Percentiles rank a stretch among this genome's conserved stretches.
Evolutionary conservation across 2,329 filamentous ascomycete genomes (phyloP).

Genomic region (Beauveria medogensis): DNA sequence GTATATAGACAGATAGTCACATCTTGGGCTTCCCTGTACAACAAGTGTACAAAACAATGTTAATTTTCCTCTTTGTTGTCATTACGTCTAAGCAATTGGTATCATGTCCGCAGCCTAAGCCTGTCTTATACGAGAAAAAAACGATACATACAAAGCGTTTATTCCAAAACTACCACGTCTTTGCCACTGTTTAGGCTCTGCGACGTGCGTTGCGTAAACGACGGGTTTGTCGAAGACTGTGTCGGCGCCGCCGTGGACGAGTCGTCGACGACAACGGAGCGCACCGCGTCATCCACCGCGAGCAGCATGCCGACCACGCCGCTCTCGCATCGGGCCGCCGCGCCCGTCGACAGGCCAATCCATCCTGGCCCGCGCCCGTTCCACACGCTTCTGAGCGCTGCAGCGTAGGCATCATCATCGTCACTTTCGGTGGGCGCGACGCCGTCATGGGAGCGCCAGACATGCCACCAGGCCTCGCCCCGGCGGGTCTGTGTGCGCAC

Average conservation of each 20-base stretch:
- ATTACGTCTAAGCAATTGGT: slow-evolving; percentile 5
- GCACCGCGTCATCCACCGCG: slow-evolving; percentile 39
- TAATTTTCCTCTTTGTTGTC: background rate
- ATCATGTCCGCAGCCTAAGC: background rate
- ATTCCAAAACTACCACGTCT: slow-evolving; percentile 11
- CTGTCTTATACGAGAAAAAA: background rate
- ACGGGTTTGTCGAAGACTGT: background rate
- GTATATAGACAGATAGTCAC: background rate
- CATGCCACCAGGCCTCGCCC: slow-evolving; percentile 43
- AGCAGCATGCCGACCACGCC: slow-evolving; percentile 39
- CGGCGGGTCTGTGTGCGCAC: slow-evolving; percentile 41
- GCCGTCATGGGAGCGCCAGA: slow-evolving; percentile 28
- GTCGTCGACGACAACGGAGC: slow-evolving; percentile 19
- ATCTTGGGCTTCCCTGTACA: background rate
- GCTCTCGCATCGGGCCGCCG: slow-evolving; percentile 32
- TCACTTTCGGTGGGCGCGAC: background rate
- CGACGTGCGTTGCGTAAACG: background rate
- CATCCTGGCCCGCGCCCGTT: slow-evolving; percentile 35
- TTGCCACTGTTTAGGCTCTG: background rate
- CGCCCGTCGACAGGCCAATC: slow-evolving; percentile 39
- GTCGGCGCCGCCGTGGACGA: background rate
- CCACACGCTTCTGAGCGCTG: slow-evolving; percentile 38
- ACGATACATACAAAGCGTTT: background rate
- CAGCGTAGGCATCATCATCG: slow-evolving; percentile 26
- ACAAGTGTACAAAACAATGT: background rate